Evolutionary conservation across 2,329 filamentous ascomycete genomes (phyloP), one percentile per base, ranked within the genome.

Genomic region (Aureobasidium namibiae): DNA sequence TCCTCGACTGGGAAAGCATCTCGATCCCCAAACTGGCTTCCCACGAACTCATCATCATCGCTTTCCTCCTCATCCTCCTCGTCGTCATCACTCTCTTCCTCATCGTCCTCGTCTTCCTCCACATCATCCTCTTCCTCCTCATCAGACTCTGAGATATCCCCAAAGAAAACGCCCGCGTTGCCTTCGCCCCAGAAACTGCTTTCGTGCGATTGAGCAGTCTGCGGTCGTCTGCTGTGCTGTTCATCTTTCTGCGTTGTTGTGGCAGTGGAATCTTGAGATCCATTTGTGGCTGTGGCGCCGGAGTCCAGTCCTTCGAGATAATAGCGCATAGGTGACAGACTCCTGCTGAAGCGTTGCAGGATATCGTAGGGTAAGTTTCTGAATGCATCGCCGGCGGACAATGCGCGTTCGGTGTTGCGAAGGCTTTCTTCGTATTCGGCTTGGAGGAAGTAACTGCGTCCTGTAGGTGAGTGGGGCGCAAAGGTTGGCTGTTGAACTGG

Each of bases 301-400:
- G 21, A 26, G 29, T 63, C 62, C 1, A 63, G 45, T 10, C 56
- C 59, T 18, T 68, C 65, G 8, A 78, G 62, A 46, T 78, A 78
- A 56, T 76, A 76, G 14, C 76, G 67, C 63, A 78, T 75, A 5
- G 77, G 76, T 1, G 71, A 72, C 0, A 79, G 62, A 34, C 74
- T 75, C 45, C 75, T 69, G 7, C 72, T 74, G 24, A 79, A 72
- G 0, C 76, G 71, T 50, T 77, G 74, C 8, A 79, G 66, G 62
- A 78, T 75, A 42, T 77, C 76, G 60, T 76, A 75, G 0, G 76
- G 71, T 5, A 72, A 73, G 21, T 76, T 76, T 13, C 61, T 33
- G 52, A 61, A 61, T 4, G 60, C 49, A 26, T 54, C 45, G 44
- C 56, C 58, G 11, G 60, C 54, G 8, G 29, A 26, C 14, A 60